These are phyloP conservation scores for Lactarius deliciosus DNA, from an alignment of 768 basidiomycete genomes.

Conservation along the genomic window DNA sequence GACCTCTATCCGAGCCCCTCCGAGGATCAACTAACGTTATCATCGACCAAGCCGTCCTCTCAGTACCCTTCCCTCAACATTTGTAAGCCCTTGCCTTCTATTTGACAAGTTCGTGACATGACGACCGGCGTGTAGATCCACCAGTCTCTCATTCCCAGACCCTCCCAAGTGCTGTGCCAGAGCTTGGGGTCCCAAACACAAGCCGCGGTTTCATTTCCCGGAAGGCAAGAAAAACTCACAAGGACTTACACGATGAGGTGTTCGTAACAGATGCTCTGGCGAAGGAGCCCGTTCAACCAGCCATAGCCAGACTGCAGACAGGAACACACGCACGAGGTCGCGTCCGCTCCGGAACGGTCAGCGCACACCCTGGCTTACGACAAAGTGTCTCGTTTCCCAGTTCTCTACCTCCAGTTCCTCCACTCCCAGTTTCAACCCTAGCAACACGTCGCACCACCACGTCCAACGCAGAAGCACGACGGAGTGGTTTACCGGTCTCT, in stretches of 20 bases:
- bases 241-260: constrained; percentile 17
- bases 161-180: constrained; percentile 22
- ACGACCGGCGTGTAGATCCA: constrained; percentile 25
- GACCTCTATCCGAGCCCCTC: constrained; percentile 30
- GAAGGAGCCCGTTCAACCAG: background rate
- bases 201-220: background rate
- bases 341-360: constrained; percentile 30
- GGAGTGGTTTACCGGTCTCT: background rate
- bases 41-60: background rate
- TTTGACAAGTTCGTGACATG: background rate
- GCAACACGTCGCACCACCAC: background rate
- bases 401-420: constrained; percentile 30
- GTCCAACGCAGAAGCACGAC: background rate
- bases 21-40: background rate
- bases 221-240: constrained; percentile 10
- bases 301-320: background rate
- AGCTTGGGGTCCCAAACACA: background rate
- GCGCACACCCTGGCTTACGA: constrained; percentile 22
- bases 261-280: background rate
- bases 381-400: constrained; percentile 14
- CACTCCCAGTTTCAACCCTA: constrained; percentile 17
- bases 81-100: constrained; percentile 29
- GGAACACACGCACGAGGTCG: constrained; percentile 14
- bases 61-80: constrained; percentile 33
- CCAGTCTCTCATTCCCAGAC: constrained; percentile 34